phyloP scores from a whole-genome alignment of 257 asterid species.

The Osmanthus fragrans region DNA sequence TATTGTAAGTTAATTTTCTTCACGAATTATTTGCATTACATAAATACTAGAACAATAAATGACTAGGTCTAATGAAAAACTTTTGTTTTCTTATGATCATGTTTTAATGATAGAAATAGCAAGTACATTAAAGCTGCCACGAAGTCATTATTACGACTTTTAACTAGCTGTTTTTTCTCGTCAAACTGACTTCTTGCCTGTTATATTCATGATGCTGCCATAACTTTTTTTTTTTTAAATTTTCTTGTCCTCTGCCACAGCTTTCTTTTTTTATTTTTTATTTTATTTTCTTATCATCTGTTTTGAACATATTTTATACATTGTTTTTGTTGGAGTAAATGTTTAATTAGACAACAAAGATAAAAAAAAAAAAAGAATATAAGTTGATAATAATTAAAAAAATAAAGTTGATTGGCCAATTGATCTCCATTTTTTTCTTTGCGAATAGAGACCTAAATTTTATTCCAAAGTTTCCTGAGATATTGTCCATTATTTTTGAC shows the following conservation, averaged over 20 bases:
- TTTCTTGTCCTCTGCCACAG: background rate
- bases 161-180: background rate
- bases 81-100: background rate
- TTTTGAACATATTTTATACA: background rate
- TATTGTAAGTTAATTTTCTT: background rate
- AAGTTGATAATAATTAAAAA: too few species aligned
- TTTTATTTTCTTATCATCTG: background rate
- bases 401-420: background rate
- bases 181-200: background rate
- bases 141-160: background rate
- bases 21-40: background rate
- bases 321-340: background rate
- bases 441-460: background rate
- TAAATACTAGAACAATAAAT: background rate
- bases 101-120: background rate
- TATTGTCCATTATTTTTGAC: background rate
- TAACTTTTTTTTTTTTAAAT: background rate
- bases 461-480: background rate
- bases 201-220: background rate
- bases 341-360: background rate
- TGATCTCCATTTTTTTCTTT: background rate
- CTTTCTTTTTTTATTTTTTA: too few species aligned
- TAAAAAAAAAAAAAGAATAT: too few species aligned
- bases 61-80: background rate
- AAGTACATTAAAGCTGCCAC: background rate